Evolutionary conservation across 2,329 filamentous ascomycete species (phyloP).

Genomic region (Sclerotinia borealis): DNA sequence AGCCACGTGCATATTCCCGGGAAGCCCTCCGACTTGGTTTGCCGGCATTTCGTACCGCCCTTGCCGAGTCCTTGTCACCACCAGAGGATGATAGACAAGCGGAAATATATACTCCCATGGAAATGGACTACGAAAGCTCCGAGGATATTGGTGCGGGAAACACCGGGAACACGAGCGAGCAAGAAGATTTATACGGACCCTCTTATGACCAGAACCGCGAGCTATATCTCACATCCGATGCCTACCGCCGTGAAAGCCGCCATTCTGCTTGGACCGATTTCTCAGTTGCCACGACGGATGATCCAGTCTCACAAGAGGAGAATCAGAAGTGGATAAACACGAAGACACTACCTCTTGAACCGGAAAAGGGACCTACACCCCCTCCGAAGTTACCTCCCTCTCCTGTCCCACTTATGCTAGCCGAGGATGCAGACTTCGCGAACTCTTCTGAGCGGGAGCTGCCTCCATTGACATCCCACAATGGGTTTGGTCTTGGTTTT

Average conservation of each 20-base stretch:
- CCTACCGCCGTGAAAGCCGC: conserved; percentile 20
- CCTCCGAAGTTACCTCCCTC: conserved; percentile 35
- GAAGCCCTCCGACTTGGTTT: conserved; percentile 21
- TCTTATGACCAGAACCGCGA: conserved; percentile 20
- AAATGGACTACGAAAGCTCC: conserved; percentile 32
- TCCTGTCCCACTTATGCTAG: conserved; percentile 22
- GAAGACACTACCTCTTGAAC: conserved; percentile 23
- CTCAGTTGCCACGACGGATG: conserved; percentile 25
- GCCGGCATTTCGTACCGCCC: conserved; percentile 24
- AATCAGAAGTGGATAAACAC: conserved; percentile 11
- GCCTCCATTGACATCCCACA: conserved; percentile 23
- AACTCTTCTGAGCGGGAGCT: conserved; percentile 20
- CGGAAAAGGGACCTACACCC: conserved; percentile 35
- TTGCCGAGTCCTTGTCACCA: conserved; percentile 21
- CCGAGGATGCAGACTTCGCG: conserved; percentile 7
- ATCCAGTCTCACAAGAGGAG: conserved; percentile 20
- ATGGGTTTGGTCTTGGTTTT: conserved; percentile 23
- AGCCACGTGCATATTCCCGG: neutral
- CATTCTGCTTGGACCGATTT: conserved; percentile 30
- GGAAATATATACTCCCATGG: conserved; percentile 27
- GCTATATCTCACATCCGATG: conserved; percentile 15
- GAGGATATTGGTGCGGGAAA: conserved; percentile 20
- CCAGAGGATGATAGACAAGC: conserved; percentile 20
- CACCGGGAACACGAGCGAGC: conserved; percentile 15
- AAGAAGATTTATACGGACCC: conserved; percentile 16